Evolutionary conservation across 176 grass and related monocot species (phyloP).

Genomic region (Musa itinerans): DNA sequence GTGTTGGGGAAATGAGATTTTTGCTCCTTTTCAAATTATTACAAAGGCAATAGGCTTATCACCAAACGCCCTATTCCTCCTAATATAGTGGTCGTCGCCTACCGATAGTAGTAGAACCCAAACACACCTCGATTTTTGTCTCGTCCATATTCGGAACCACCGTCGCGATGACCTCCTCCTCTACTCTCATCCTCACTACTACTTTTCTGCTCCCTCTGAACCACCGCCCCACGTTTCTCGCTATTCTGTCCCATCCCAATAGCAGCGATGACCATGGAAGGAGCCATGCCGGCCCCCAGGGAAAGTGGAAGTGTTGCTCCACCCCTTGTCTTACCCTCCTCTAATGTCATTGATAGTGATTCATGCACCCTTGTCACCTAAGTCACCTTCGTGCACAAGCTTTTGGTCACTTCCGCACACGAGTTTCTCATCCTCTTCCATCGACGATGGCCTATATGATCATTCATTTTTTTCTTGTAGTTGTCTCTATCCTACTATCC

Average conservation of each 20-base stretch:
- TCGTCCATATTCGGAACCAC: no score
- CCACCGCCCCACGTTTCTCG: neutral
- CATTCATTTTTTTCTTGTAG: no score
- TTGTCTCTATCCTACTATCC: no score
- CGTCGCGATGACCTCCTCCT: constrained; percentile 2
- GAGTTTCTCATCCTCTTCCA: no score
- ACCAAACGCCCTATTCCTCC: neutral
- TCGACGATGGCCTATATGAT: no score
- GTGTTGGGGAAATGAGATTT: no score
- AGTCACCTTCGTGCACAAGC: no score
- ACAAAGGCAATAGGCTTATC: neutral
- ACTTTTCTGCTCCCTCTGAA: neutral
- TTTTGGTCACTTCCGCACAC: no score
- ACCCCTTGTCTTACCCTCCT: neutral
- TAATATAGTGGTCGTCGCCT: neutral
- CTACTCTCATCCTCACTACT: neutral
- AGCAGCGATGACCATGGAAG: constrained; percentile 8
- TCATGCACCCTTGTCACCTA: no score
- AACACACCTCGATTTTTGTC: no score
- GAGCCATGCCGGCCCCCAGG: neutral
- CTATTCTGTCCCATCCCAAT: neutral
- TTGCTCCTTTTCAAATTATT: no score
- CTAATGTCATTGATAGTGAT: no score
- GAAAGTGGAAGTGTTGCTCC: constrained; percentile 11
- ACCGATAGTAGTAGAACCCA: neutral